Evolutionary conservation across 2,329 filamentous ascomycete species (phyloP), one percentile per base, ranked within the genome.

Genomic region (Colletotrichum graminicola): DNA sequence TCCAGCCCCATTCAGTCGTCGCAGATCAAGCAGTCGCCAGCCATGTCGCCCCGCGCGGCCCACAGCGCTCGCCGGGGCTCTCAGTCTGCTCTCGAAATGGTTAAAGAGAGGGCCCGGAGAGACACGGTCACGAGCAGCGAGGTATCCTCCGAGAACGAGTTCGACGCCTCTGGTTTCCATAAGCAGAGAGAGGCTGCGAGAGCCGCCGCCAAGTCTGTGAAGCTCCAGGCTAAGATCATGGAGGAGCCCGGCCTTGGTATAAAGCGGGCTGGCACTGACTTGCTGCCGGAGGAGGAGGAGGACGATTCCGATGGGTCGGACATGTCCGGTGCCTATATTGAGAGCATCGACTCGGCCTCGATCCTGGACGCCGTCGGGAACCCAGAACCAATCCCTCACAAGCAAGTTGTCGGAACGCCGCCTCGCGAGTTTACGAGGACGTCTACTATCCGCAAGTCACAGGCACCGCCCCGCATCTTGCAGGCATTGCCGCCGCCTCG

Each of bases 61-160:
- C 84, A 73, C 74, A 84, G 75, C 63, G 82, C 79, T 23, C 85
- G 92, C 23, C 85, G 92, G 75, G 92, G 91, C 14, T 95, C 93
- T 0, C 88, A 94, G 75, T 91, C 92, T 26, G 89, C 91, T 0
- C 81, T 94, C 34, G 92, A 93, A 75, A 89, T 88, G 1, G 88
- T 92, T 69, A 93, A 91, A 78, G 91, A 92, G 80, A 85, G 92
- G 21, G 86, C 90, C 1, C 85, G 93, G 43, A 84, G 92, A 74
- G 93, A 94, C 78, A 95, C 93, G 0, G 91, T 93, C 57, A 95
- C 93, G 1, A 94, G 92, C 80, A 94, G 92, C 76, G 93, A 95
- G 75, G 89, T 95, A 76, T 95, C 93, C 0, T 95, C 93, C 0
- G 93, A 95, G 73, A 94, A 94, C 75, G 93, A 95, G 76, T 87